Conservation (phyloP, 306 rosid genomes). For the Trichosanthes truncata region DNA sequence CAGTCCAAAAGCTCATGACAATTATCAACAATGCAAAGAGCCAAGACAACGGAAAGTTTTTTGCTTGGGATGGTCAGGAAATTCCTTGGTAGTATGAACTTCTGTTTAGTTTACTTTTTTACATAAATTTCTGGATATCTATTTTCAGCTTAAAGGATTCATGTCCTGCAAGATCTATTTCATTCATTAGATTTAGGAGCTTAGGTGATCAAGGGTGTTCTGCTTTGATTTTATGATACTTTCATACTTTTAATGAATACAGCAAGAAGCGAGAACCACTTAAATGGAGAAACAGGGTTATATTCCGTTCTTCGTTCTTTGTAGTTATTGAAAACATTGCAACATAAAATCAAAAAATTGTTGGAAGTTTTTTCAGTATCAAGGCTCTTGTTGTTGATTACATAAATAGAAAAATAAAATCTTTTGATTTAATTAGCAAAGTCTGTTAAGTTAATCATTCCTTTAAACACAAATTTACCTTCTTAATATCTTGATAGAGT, state of each 20-base stretch:
- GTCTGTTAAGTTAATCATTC: background rate
- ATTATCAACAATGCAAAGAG: slow-evolving; percentile 54
- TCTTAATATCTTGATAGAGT: slow-evolving; percentile 5
- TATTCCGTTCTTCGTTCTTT: background rate
- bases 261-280: background rate
- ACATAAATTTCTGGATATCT: background rate
- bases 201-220: background rate
- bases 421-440: background rate
- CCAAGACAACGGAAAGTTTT: slow-evolving; percentile 79
- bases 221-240: background rate
- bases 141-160: background rate
- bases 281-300: background rate
- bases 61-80: slow-evolving; percentile 97
- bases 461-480: background rate
- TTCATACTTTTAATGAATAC: background rate
- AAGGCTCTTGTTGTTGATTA: background rate
- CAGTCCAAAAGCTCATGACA: slow-evolving; percentile 61
- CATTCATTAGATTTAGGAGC: background rate
- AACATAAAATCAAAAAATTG: background rate
- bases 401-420: background rate
- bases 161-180: background rate
- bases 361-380: background rate
- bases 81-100: slow-evolving; percentile 63
- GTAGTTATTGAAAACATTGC: background rate
- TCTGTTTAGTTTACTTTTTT: background rate